Evolutionary conservation across 2,329 filamentous ascomycete genomes (phyloP), one percentile per base, ranked within the genome.

Genomic region (Neonectria sp.): DNA sequence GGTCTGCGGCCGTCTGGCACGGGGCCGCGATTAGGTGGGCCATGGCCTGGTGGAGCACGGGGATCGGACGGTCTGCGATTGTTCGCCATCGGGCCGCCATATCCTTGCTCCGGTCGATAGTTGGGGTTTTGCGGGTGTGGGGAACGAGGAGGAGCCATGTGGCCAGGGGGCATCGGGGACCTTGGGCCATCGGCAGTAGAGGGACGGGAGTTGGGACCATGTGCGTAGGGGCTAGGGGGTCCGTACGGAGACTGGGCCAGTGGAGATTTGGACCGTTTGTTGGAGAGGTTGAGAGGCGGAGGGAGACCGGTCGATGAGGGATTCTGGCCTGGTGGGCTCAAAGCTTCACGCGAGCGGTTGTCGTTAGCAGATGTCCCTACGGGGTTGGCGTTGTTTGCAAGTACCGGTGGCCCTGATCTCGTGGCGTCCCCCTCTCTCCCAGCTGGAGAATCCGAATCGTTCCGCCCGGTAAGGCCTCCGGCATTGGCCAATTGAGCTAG

Each of bases 401-500:
- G 84, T 85, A 87, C 85, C 82, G 82, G 81, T 81, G 82, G 84
- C 79, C 84, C 83, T 74, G 75, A 69, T 70, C 73, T 75, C 68
- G 73, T 73, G 68, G 73, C 73, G 68, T 80, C 77, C 69, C 81
- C 79, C 71, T 71, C 76, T 53, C 75, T 76, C 63, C 76, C 78
- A 69, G 74, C 78, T 70, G 71, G 72, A 63, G 67, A 73, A 64
- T 75, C 74, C 57, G 76, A 76, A 46, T 81, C 77, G 9, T 77
- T 78, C 51, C 83, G 77, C 60, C 88, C 77, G 53, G 83, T 77
- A 55, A 89, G 79, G 25, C 87, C 88, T 60, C 89, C 89, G 52
- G 92, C 92, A 71, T 91, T 92, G 35, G 90, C 90, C 78, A 98
- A 86, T 77, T 98, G 94, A 51, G 91, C 88, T 52, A 98, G 85